Conservation (phyloP, 1,139 yeast species). For the Kluyveromyces marxianus region DNA sequence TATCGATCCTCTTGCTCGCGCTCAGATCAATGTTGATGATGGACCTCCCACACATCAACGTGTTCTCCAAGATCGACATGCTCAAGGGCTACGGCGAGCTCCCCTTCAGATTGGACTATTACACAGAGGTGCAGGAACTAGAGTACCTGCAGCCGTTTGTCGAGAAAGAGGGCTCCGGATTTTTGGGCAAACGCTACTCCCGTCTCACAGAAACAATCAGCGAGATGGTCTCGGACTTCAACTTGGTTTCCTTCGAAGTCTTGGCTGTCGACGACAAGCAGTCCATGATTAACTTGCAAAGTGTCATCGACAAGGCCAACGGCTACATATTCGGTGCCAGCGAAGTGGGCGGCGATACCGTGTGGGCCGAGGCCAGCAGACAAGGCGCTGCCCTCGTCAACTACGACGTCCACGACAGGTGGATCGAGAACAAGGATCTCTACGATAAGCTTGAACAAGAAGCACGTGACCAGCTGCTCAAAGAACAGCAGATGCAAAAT, state of each 20-base stretch:
- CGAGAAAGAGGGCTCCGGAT: slow-evolving; percentile 46
- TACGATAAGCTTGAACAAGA: slow-evolving; percentile 63
- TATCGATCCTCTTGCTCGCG: slow-evolving; percentile 75
- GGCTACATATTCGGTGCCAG: slow-evolving; percentile 91
- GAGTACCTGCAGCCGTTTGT: slow-evolving; percentile 59
- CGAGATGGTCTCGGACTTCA: slow-evolving; percentile 79
- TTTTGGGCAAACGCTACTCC: slow-evolving; percentile 55
- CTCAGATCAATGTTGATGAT: slow-evolving; percentile 87
- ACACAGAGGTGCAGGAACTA: slow-evolving; percentile 87
- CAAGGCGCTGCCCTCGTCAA: slow-evolving; percentile 48
- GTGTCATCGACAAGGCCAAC: slow-evolving; percentile 78
- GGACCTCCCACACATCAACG: slow-evolving; percentile 90
- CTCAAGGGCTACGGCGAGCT: slow-evolving; percentile 57
- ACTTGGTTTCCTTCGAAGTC: slow-evolving; percentile 83
- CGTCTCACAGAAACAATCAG: slow-evolving; percentile 71
- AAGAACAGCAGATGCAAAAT: slow-evolving; percentile 32
- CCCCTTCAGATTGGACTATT: slow-evolving; percentile 74
- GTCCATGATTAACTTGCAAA: slow-evolving; percentile 76
- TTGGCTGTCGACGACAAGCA: slow-evolving; percentile 84
- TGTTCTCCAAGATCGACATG: slow-evolving; percentile 83
- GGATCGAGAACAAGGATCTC: slow-evolving; percentile 79
- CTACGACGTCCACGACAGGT: slow-evolving; percentile 84
- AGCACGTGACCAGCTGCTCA: slow-evolving; percentile 30
- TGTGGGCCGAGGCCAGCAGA: slow-evolving; percentile 93
- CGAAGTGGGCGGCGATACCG: slow-evolving; percentile 90